phyloP scores from a whole-genome alignment of 148 eudicot species.

The Dysphania ambrosioides region DNA sequence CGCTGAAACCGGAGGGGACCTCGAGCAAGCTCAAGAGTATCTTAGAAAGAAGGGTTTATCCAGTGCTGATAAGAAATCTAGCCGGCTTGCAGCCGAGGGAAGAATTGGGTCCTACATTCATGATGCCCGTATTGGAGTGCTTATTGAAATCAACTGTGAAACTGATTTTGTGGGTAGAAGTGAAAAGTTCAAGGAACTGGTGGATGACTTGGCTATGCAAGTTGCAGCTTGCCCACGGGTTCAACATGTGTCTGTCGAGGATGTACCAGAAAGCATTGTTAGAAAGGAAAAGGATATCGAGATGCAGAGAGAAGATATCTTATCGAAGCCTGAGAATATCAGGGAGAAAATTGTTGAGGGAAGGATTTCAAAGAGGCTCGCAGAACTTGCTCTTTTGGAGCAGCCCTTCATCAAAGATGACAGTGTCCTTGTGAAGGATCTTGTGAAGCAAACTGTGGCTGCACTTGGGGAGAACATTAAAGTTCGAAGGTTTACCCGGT shows the following conservation, averaged over 20 bases:
- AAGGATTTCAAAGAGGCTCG: conserved; percentile 83
- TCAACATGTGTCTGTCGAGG: conserved; percentile 67
- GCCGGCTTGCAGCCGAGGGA: conserved; percentile 90
- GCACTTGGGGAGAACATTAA: conserved; percentile 94
- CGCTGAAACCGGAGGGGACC: conserved; percentile 85
- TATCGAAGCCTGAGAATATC: conserved; percentile 81
- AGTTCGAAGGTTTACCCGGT: conserved; percentile 75
- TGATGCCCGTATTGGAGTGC: conserved; percentile 89
- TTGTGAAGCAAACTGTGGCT: conserved; percentile 91
- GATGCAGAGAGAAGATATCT: conserved; percentile 93
- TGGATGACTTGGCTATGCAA: conserved; percentile 98
- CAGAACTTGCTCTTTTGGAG: conserved; percentile 85
- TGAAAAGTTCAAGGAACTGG: conserved; percentile 80
- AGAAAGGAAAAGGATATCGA: conserved; percentile 73
- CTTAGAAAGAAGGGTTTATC: conserved; percentile 94
- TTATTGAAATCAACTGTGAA: conserved; percentile 90
- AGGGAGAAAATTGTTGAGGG: conserved; percentile 89
- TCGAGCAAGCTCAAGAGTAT: conserved; percentile 86
- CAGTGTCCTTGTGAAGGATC: conserved; percentile 70
- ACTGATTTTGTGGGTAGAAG: conserved; percentile 92
- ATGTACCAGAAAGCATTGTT: conserved; percentile 57
- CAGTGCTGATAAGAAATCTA: conserved; percentile 87
- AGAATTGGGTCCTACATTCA: conserved; percentile 93
- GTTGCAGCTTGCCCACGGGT: conserved; percentile 87
- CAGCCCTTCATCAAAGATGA: conserved; percentile 85